Base-by-base conservation (phyloP, 441 rosid genomes). In the Adansonia gregorii region DNA sequence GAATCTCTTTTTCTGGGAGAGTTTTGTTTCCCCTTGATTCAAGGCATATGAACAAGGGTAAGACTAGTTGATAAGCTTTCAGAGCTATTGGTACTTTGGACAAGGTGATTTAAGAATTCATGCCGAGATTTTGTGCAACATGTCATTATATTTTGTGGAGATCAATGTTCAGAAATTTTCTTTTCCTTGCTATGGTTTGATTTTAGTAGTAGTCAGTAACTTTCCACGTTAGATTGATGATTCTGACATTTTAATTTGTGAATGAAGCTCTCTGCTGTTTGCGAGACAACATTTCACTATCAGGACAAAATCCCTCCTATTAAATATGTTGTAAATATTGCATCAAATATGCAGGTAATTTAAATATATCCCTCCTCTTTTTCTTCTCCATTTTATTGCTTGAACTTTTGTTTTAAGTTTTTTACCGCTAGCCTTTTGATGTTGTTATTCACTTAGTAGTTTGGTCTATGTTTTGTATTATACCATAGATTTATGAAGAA, bases 211-310 rank as follows among this genome's bases (percentile, higher is more conserved):
- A 31, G 17, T 2, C 17, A 4, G 41, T 60, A 24, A 24, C 66
- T 14, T 39, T 14, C 27, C 27, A 24, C 27, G 0, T 27, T 64
- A 84, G 48, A 45, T 74, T 63, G 27, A 58, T 81, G 75, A 73
- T 69, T 11, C 81, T 86, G 78, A 81, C 65, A 51, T 39, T 76
- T 81, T 9, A 69, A 79, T 73, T 66, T 84, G 72, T 85, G 61
- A 67, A 78, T 88, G 93, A 87, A 96, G 99, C 93, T 94, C 82
- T 85, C 95, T 67, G 93, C 99, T 77, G 86, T 94, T 79, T 89
- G 94, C 12, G 97, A 93, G 93, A 91, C 93, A 22, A 77, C 77
- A 80, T 96, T 96, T 80, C 98, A 96, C 85, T 89, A 89, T 82
- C 97, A 85, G 82, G 98, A 94, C 87, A 94, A 94, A 85, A 80